Evolutionary conservation across 352 stramenopile species (phyloP).

Genomic region (Pythium sp.): DNA sequence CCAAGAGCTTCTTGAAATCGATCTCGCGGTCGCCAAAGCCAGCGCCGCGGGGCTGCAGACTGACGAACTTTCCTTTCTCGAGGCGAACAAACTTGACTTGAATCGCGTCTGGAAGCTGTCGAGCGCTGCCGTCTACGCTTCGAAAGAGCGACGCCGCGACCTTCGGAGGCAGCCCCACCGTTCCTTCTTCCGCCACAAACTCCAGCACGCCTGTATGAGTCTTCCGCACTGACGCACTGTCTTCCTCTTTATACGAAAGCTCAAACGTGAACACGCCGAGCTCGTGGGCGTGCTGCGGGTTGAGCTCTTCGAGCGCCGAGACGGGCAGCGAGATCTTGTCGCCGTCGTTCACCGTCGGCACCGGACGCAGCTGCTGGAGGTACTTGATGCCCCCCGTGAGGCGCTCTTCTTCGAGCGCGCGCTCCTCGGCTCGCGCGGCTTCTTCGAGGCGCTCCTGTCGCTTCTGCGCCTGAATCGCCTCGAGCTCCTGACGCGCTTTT

Average conservation of each 20-base stretch:
- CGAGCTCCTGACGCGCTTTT: conserved; percentile 41
- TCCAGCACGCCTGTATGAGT: conserved; percentile 80
- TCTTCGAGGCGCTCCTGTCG: conserved; percentile 39
- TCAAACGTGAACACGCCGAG: conserved; percentile 82
- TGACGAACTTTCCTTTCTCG: conserved; percentile 64
- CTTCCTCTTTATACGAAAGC: conserved; percentile 34
- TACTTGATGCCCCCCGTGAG: conserved; percentile 73
- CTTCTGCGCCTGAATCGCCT: conserved; percentile 42
- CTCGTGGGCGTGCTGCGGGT: conserved; percentile 74
- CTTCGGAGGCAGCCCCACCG: conserved; percentile 73
- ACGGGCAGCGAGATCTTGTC: conserved; percentile 80
- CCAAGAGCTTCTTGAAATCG: conserved; percentile 80
- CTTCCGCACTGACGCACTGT: conserved; percentile 22
- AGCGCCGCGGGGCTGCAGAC: conserved; percentile 57
- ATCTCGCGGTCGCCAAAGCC: conserved; percentile 77
- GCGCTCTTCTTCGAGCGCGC: conserved; percentile 64
- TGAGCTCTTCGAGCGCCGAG: conserved; percentile 71
- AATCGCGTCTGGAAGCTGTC: conserved; percentile 32
- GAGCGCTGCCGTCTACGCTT: background rate
- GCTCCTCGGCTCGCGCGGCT: conserved; percentile 38
- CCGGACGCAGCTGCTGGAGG: conserved; percentile 38
- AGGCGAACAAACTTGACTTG: conserved; percentile 73
- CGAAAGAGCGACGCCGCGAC: conserved; percentile 66
- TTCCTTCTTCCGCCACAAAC: conserved; percentile 77
- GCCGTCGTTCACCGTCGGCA: conserved; percentile 49